Conservation (phyloP, 192 early-diverging fungal species). For the Gryganskiella cystojenkinii region DNA sequence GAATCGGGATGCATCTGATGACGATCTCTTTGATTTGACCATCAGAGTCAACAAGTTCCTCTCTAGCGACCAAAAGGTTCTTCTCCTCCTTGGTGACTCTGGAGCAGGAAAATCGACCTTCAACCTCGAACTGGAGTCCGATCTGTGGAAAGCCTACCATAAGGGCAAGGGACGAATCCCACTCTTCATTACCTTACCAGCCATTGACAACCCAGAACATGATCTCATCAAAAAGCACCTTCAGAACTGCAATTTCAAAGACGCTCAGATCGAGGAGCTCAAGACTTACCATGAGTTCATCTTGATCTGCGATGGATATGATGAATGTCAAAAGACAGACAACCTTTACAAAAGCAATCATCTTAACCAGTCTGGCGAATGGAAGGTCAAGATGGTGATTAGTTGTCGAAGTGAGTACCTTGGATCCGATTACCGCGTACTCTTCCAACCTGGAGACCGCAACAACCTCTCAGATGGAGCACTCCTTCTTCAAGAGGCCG, state of each 20-base stretch:
- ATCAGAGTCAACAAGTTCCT: background rate
- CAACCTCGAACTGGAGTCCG: background rate
- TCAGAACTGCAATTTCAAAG: background rate
- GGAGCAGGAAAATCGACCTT: slow-evolving; percentile 13
- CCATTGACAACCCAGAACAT: background rate
- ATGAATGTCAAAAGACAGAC: background rate
- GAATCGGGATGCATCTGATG: background rate
- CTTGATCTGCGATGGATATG: slow-evolving; percentile 20
- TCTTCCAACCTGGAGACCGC: slow-evolving; percentile 1
- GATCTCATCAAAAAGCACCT: slow-evolving; percentile 10
- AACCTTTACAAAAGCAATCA: slow-evolving; percentile 7
- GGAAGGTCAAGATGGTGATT: slow-evolving; percentile 10
- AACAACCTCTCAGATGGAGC: background rate
- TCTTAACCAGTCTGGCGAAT: background rate
- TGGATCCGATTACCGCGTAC: background rate
- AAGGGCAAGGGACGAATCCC: background rate
- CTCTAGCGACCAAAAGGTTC: background rate
- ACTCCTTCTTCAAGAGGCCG: background rate
- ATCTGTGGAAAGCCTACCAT: slow-evolving; percentile 1
- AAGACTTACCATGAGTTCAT: background rate
- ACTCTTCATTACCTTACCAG: slow-evolving; percentile 4
- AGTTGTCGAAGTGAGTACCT: slow-evolving; percentile 9
- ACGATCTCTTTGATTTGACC: background rate
- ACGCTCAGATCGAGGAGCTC: background rate
- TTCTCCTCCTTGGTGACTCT: slow-evolving; percentile 4